Evolutionary conservation across 768 basidiomycete species (phyloP), one percentile per base, ranked within the genome.

Genomic region (Paxillus involutus): DNA sequence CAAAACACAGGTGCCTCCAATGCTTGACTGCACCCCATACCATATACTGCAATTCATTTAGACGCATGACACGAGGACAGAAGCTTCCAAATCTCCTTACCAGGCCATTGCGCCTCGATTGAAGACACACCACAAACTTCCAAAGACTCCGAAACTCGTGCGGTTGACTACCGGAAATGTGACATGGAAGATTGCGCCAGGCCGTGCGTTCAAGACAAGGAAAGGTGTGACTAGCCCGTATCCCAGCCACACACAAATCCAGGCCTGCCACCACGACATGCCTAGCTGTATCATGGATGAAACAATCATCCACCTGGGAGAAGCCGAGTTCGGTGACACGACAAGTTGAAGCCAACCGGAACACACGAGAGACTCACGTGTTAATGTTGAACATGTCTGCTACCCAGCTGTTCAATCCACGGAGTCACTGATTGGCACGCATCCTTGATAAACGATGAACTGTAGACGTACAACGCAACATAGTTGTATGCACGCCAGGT

Each of bases 191-290:
- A 88, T 75, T 2, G 89, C 89, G 45, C 89, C 89, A 5, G 86
- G 87, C 26, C 86, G 80, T 24, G 88, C 90, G 63, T 91, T 93
- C 58, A 88, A 67, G 24, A 85, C 84, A 55, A 93, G 78, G 71
- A 94, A 86, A 0, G 83, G 83, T 2, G 86, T 83, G 19, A 81
- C 81, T 52, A 83, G 55, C 1, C 64, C 80, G 66, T 76, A 88
- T 44, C 76, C 84, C 35, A 87, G 59, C 86, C 84, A 88, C 12
- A 87, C 86, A 55, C 85, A 90, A 49, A 92, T 77, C 87, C 90
- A 89, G 14, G 90, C 85, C 66, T 91, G 86, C 88, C 88, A 91
- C 88, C 88, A 91, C 0, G 85, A 85, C 30, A 91, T 77, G 3
- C 86, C 85, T 29, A 83, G 70, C 56, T 86, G 81, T 32, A 85